A percentile compares a stretch with the other conserved stretches of the same genome.
phyloP scores from a whole-genome alignment of 139 green algal species.

The Yamagishiella unicocca region DNA sequence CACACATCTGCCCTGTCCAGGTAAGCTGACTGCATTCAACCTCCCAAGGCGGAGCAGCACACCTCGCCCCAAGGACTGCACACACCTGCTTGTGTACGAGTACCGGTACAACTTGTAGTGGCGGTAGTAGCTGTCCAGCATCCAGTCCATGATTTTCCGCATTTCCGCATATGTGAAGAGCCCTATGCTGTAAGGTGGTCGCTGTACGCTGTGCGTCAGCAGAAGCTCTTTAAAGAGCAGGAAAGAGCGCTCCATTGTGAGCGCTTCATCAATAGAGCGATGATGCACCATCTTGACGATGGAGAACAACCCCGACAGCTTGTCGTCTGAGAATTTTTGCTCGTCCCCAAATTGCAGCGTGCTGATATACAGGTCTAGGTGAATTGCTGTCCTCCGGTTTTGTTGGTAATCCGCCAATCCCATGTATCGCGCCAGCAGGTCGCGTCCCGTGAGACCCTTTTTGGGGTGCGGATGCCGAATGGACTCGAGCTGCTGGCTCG shows the following conservation, averaged over 20 bases:
- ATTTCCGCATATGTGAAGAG: constrained; percentile 73
- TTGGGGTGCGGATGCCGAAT: constrained; percentile 57
- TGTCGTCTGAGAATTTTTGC: constrained; percentile 61
- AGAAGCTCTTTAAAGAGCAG: constrained; percentile 55
- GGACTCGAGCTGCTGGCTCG: constrained; percentile 45
- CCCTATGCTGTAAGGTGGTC: constrained; percentile 76
- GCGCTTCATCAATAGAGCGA: constrained; percentile 27
- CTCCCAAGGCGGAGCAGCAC: too few relatives aligned
- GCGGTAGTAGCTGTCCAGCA: constrained; percentile 75
- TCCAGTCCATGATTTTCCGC: constrained; percentile 68
- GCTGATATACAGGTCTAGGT: constrained; percentile 58
- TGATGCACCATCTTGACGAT: constrained; percentile 72
- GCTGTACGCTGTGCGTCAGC: constrained; percentile 74
- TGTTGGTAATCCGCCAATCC: constrained; percentile 30
- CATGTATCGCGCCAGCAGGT: constrained; percentile 54
- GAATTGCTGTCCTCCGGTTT: constrained; percentile 48
- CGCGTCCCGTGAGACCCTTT: constrained; percentile 44
- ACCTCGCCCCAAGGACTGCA: not conserved
- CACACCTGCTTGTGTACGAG: constrained; percentile 70
- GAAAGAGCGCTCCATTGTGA: constrained; percentile 73
- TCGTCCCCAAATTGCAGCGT: constrained; percentile 55
- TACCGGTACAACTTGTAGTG: constrained; percentile 88
- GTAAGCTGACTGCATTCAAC: too few relatives aligned
- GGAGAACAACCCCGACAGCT: constrained; percentile 72
- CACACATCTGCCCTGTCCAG: too few relatives aligned